Evolutionary conservation across 2,329 filamentous ascomycete genomes (phyloP).

Genomic region (Aaosphaeria arxii): DNA sequence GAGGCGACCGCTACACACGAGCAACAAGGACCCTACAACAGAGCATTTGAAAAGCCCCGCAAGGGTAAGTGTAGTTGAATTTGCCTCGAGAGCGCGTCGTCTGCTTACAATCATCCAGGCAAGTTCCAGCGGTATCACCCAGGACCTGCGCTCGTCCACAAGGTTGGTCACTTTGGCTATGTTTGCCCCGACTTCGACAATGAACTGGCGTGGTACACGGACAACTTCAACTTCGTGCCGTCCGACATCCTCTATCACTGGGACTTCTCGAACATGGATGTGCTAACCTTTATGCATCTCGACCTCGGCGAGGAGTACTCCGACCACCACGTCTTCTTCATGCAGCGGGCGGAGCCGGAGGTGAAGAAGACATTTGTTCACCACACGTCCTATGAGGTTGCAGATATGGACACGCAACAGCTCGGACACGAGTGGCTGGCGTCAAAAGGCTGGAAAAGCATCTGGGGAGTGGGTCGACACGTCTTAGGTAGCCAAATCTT

Average conservation of each 20-base stretch:
- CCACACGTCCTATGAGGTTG: conserved; percentile 64
- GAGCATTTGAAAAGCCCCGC: no score
- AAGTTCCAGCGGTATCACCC: conserved; percentile 39
- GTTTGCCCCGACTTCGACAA: conserved; percentile 25
- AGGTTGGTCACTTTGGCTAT: conserved; percentile 15
- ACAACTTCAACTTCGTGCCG: conserved; percentile 41
- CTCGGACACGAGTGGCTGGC: conserved; percentile 65
- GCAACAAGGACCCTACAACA: no score
- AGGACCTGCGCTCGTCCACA: conserved; percentile 42
- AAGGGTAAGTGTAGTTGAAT: no score
- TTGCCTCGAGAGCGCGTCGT: conserved; percentile 53
- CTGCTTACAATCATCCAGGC: conserved; percentile 45
- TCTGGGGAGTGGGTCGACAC: conserved; percentile 68
- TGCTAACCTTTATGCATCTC: conserved; percentile 46
- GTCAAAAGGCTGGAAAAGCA: conserved; percentile 57
- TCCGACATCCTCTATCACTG: conserved; percentile 35
- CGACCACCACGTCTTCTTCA: conserved; percentile 50
- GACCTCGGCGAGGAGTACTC: conserved; percentile 47
- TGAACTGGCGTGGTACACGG: conserved; percentile 37
- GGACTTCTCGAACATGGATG: conserved; percentile 1
- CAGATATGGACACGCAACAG: conserved; percentile 66
- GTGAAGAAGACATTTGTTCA: conserved; percentile 43
- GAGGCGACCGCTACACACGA: conserved; percentile 14
- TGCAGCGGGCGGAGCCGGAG: no score
- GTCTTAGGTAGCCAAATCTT: conserved; percentile 68